Conservation (phyloP, 1,284 basidiomycete genomes). For the Mycosarcoma mackinlayi region DNA sequence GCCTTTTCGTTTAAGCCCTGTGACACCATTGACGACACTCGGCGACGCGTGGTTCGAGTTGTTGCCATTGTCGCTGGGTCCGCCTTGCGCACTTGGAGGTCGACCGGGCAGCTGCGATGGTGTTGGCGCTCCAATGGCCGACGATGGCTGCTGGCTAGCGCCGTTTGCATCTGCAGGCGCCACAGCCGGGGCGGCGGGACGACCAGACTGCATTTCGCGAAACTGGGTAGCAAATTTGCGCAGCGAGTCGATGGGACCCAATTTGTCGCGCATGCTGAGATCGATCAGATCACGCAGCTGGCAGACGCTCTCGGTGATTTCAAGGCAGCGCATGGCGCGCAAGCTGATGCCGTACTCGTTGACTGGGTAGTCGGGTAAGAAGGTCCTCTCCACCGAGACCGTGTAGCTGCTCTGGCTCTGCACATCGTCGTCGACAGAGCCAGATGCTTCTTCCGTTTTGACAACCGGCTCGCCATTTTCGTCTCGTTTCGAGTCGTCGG, state of each 20-base stretch:
- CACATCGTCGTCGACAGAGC: conserved; percentile 29
- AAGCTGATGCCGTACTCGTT: conserved; percentile 63
- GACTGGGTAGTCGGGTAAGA: conserved; percentile 57
- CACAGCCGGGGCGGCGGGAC: conserved; percentile 14
- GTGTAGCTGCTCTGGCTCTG: conserved; percentile 32
- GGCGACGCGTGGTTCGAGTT: conserved; percentile 37
- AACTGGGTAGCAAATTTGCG: conserved; percentile 49
- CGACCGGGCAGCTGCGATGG: conserved; percentile 28
- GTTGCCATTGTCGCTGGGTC: conserved; percentile 22
- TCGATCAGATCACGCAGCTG: conserved; percentile 60
- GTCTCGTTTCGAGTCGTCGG: conserved; percentile 23
- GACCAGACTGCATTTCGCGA: conserved; percentile 37
- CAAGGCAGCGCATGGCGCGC: conserved; percentile 60
- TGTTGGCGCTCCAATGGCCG: conserved; percentile 8
- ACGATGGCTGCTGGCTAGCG: conserved; percentile 2
- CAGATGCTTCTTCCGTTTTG: conserved; percentile 29
- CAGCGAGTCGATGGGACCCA: conserved; percentile 51
- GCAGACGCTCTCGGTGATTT: conserved; percentile 61
- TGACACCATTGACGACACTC: conserved; percentile 24
- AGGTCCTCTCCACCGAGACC: conserved; percentile 46
- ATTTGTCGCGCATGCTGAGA: conserved; percentile 44
- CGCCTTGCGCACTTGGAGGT: conserved; percentile 37
- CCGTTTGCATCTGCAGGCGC: conserved; percentile 15
- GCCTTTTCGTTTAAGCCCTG: conserved; percentile 38
- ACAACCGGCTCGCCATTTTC: conserved; percentile 25